Percentiles rank a stretch among this genome's conserved stretches.
phyloP scores from a whole-genome alignment of 2,329 filamentous ascomycete species.

The Fusarium sp. region DNA sequence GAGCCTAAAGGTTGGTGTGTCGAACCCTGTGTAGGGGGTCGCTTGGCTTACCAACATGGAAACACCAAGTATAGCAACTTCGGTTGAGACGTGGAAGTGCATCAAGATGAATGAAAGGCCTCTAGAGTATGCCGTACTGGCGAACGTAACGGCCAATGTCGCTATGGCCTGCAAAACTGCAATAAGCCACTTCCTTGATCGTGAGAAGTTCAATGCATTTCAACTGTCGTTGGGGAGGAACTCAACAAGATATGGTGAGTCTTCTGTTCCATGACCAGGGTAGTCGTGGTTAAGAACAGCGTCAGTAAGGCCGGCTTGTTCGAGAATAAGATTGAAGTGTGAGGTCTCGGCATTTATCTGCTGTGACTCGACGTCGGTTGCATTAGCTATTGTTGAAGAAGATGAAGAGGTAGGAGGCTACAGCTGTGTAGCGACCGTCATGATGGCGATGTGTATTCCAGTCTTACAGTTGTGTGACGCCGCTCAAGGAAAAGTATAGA shows the following conservation, averaged over 20 bases:
- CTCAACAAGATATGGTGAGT: conserved; percentile 73
- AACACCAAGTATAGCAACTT: conserved; percentile 67
- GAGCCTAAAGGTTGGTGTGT: not conserved
- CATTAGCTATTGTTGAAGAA: conserved; percentile 34
- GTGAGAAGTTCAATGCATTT: conserved; percentile 69
- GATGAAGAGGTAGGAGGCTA: conserved; percentile 33
- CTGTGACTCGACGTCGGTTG: conserved; percentile 54
- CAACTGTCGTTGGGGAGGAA: conserved; percentile 72
- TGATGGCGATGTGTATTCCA: not conserved
- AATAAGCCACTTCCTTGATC: conserved; percentile 69
- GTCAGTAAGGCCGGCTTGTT: conserved; percentile 65
- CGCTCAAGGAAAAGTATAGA: not conserved
- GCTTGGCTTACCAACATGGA: conserved; percentile 58
- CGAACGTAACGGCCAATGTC: conserved; percentile 74
- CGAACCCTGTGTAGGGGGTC: too few species aligned
- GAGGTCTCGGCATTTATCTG: conserved; percentile 45
- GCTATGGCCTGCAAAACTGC: conserved; percentile 70
- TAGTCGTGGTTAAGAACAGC: conserved; percentile 65
- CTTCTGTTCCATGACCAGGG: conserved; percentile 67
- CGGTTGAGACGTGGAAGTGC: conserved; percentile 60
- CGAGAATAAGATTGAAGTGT: conserved; percentile 62
- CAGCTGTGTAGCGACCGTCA: conserved; percentile 19
- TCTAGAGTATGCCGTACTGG: conserved; percentile 72
- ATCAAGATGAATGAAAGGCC: conserved; percentile 61
- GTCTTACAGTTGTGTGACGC: not conserved